phyloP scores from a whole-genome alignment of 306 rosid species.

The Glycine soja region DNA sequence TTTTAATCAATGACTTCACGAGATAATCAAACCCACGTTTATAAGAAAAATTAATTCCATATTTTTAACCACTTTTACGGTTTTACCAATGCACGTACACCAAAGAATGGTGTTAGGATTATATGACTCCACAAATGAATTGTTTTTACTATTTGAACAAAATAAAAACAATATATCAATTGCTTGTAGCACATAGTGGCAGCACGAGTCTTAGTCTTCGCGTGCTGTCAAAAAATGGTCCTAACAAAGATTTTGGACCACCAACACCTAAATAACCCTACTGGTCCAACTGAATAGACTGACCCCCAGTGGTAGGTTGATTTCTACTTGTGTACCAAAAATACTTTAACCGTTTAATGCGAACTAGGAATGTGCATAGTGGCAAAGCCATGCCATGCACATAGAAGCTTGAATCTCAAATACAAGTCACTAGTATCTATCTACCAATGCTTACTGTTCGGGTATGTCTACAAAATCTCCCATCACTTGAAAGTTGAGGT shows the following conservation, averaged over 20 bases:
- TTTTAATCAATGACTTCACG: too few species aligned
- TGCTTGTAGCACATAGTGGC: not conserved
- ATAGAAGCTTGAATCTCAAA: not conserved
- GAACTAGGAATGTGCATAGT: slow-evolving; percentile 22
- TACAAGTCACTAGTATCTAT: not conserved
- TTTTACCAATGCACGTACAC: not conserved
- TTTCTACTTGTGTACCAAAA: slow-evolving; percentile 30
- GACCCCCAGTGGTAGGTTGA: slow-evolving; percentile 30
- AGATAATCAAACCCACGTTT: too few species aligned
- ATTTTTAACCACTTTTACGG: not conserved
- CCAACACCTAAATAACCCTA: slow-evolving; percentile 46
- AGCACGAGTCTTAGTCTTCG: slow-evolving; percentile 46
- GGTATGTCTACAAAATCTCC: too few species aligned
- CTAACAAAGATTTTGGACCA: slow-evolving; percentile 50
- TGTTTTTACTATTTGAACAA: not conserved
- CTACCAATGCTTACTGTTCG: too few species aligned
- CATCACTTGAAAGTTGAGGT: too few species aligned
- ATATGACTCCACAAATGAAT: not conserved
- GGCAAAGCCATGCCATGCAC: not conserved
- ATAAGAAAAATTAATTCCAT: too few species aligned
- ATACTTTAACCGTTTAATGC: slow-evolving; percentile 25
- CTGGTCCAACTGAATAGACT: slow-evolving; percentile 49
- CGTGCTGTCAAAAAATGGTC: slow-evolving; percentile 56
- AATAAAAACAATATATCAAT: not conserved
- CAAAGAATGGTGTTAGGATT: not conserved